Base-by-base conservation (phyloP, 352 stramenopile species). In the Phytophthora rubi region DNA sequence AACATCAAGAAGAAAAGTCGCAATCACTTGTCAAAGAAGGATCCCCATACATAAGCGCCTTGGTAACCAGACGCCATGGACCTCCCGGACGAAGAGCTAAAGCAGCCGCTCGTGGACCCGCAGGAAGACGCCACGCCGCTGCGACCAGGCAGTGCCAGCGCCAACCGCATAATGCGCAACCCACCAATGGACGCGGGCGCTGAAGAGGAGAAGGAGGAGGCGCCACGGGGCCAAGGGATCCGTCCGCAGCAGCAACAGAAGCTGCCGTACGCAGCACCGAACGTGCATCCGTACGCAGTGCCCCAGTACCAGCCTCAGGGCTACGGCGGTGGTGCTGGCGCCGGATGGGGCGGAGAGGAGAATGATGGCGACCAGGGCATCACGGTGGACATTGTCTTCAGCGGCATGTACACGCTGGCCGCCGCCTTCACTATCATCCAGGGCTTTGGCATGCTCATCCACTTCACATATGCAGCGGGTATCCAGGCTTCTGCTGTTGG, bases 401-500 rank as follows among this genome's bases (percentile, higher is more conserved):
- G 86, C 52, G 88, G 88, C 53, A 88, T 96, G 83, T 96, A 96
- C 82, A 96, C 88, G 37, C 75, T 96, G 35, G 85, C 88, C 4
- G 87, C 88, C 0, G 85, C 85, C 33, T 75, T 96, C 58, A 96
- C 88, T 6, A 79, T 96, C 55, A 83, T 96, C 52, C 83, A 96
- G 63, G 88, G 86, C 32, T 96, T 96, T 33, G 85, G 83, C 53
- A 96, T 96, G 86, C 83, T 96, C 63, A 85, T 93, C 39, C 59
- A 86, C 62, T 90, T 92, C 57, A 86, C 71, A 55, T 77, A 80
- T 47, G 76, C 84, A 52, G 70, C 80, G 7, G 72, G 88, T 95
- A 68, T 30, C 26, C 26, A 42, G 9, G 33, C 9, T 42, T 42
- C 33, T 37, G 51, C 18, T 18, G 37, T n/a, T n/a, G 39, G 26